A percentile compares a stretch with the other conserved stretches of the same genome.
phyloP scores from a whole-genome alignment of 495 filamentous ascomycete species.

The Apodospora peruviana region DNA sequence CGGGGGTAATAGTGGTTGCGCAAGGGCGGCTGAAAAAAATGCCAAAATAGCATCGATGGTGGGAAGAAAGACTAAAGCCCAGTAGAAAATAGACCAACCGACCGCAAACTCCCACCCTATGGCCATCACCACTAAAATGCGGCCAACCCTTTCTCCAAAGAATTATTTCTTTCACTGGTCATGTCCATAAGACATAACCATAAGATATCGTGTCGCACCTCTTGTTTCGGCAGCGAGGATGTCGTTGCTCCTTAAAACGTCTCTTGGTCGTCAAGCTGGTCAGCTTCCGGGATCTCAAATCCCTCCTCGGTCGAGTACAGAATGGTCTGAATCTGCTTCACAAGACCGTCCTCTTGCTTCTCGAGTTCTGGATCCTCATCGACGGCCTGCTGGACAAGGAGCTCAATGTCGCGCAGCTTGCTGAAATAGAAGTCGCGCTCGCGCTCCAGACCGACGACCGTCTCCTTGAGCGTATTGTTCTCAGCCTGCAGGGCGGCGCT shows the following conservation, averaged over 20 bases:
- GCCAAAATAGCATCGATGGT: conserved; percentile 17
- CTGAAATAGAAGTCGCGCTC: conserved; percentile 99
- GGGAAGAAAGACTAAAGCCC: not conserved
- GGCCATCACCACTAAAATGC: not conserved
- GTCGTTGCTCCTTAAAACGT: conserved; percentile 56
- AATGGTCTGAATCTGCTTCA: conserved; percentile 93
- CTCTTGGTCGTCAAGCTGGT: conserved; percentile 64
- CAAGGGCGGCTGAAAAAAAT: conserved; percentile 17
- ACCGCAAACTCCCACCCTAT: too few species aligned
- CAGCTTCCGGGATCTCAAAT: conserved; percentile 75
- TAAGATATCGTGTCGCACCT: too few species aligned
- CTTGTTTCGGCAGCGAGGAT: not conserved
- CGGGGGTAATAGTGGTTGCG: conserved; percentile 9
- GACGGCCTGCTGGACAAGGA: conserved; percentile 84
- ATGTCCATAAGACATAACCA: too few species aligned
- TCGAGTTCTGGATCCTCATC: conserved; percentile 87
- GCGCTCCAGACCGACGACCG: conserved; percentile 77
- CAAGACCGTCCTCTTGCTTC: conserved; percentile 82
- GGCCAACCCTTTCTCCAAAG: not conserved
- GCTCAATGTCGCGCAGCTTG: conserved; percentile 93
- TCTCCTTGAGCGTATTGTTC: conserved; percentile 78
- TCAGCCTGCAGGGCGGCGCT: conserved; percentile 70
- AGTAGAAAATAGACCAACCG: conserved; percentile 1
- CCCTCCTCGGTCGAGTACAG: conserved; percentile 95
- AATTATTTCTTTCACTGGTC: not conserved